phyloP scores from a whole-genome alignment of 2,329 filamentous ascomycete species.

The Karstenula rhodostoma region DNA sequence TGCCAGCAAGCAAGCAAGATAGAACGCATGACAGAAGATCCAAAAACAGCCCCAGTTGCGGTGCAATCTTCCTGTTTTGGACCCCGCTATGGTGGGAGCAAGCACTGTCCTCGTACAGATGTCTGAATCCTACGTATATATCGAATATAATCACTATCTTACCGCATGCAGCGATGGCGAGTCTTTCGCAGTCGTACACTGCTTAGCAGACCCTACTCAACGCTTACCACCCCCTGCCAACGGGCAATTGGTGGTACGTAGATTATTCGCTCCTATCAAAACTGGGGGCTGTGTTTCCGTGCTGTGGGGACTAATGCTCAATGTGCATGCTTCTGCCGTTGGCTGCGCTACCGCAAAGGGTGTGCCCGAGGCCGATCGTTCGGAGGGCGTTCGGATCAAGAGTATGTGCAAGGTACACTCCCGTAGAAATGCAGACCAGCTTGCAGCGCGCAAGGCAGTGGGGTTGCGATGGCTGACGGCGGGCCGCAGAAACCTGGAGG shows the following conservation, averaged over 20 bases:
- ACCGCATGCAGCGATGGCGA: neutral
- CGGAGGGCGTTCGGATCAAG: neutral
- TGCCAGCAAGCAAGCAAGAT: neutral
- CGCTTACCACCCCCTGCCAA: neutral
- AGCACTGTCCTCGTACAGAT: neutral
- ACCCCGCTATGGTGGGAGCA: slow-evolving; percentile 3
- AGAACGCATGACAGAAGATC: neutral
- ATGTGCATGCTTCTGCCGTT: neutral
- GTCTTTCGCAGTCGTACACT: neutral
- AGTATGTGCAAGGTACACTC: neutral
- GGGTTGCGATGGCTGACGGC: neutral
- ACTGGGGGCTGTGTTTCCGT: neutral
- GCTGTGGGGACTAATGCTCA: neutral
- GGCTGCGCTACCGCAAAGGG: neutral
- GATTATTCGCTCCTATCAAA: neutral
- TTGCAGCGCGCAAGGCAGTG: neutral
- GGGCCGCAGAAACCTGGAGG: slow-evolving; percentile 13
- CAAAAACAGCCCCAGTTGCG: neutral
- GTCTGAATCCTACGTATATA: neutral
- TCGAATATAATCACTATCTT: neutral
- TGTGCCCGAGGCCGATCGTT: neutral
- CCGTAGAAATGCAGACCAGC: neutral
- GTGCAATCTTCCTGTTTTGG: neutral
- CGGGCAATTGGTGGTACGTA: neutral
- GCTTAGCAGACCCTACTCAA: neutral